A percentile compares a stretch with the other conserved stretches of the same genome.
These are phyloP conservation scores for Chlorella vulgaris DNA, from an alignment of 139 green algal species.

Conservation along the genomic window DNA sequence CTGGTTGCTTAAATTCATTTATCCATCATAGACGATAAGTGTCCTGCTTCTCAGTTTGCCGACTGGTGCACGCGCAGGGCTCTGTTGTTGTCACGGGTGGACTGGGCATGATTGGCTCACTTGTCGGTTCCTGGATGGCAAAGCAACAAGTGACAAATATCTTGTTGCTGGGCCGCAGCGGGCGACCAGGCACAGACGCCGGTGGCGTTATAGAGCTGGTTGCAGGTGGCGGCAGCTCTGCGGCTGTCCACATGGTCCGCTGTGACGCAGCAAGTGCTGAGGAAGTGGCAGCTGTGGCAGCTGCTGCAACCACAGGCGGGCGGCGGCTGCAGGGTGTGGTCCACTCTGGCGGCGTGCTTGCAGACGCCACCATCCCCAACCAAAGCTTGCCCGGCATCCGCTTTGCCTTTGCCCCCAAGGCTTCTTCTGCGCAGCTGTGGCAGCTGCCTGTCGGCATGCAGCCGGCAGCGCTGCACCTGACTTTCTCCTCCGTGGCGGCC, in stretches of 20 bases:
- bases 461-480: constrained; percentile 41
- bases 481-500: constrained; percentile 82
- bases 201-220: neutral
- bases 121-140: constrained; percentile 70
- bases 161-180: constrained; percentile 51
- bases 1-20: too few relatives aligned
- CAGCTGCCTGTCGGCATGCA: constrained; percentile 25
- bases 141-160: constrained; percentile 34
- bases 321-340: constrained; percentile 50
- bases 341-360: constrained; percentile 78
- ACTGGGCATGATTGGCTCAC: constrained; percentile 51
- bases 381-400: constrained; percentile 55
- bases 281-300: constrained; percentile 17
- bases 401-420: constrained; percentile 64
- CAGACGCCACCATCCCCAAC: constrained; percentile 69
- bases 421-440: constrained; percentile 9
- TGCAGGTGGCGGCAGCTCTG: neutral
- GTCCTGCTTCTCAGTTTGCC: neutral
- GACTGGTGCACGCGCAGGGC: neutral
- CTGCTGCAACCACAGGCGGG: neutral
- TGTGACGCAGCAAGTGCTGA: constrained; percentile 32
- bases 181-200: constrained; percentile 26
- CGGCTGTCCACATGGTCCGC: constrained; percentile 7
- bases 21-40: neutral
- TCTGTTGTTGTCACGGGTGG: constrained; percentile 46